Evolutionary conservation across 768 basidiomycete species (phyloP), one percentile per base, ranked within the genome.

Genomic region (Leccinum obscurum): DNA sequence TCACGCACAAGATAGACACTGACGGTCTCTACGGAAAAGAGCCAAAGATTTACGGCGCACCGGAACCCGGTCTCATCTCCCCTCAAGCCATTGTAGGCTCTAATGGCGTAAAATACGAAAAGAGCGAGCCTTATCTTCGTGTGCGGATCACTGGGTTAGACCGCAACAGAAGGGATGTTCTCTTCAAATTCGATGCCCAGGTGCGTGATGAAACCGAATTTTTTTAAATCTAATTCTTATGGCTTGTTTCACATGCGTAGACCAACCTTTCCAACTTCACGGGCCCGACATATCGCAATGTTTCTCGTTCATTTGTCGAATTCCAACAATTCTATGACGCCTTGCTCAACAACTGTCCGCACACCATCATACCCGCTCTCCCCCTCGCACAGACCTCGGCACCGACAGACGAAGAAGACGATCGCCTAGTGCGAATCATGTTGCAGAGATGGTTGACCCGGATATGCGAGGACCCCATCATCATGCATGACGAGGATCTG

Each of bases 361-460:
- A 98, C 70, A 96, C 95, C 28, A 97, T 99, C 66, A 82, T 98
- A 15, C 93, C 97, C 8, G 97, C 97, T 4, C 82, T 99, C 14
- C 97, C 97, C 1, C 82, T 98, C n/a, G 86, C 95, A 0, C 93
- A 96, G 65, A 98, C 95, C 0, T 98, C 95, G 13, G 97, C 97
- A 3, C 90, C 93, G 26, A 95, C 93, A 13, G 97, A 98, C 69
- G 97, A 98, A 76, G 97, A 98, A 76, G 97, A 99, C 74, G 97
- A 98, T 73, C 84, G 97, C 20, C 82, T 99, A 3, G 93, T 99
- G 34, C 90, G 90, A 72, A 90, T 95, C 61, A 93, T 95, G 84
- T 80, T 98, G 22, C 97, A 98, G 75, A 80, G 92, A 62, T 99
- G 97, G 96, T 83, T 97, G 56, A 87, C 92, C 11, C 81, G 97